These are phyloP conservation scores for Bruguiera sexangula DNA, from an alignment of 345 rosid genomes.

Conservation along the genomic window DNA sequence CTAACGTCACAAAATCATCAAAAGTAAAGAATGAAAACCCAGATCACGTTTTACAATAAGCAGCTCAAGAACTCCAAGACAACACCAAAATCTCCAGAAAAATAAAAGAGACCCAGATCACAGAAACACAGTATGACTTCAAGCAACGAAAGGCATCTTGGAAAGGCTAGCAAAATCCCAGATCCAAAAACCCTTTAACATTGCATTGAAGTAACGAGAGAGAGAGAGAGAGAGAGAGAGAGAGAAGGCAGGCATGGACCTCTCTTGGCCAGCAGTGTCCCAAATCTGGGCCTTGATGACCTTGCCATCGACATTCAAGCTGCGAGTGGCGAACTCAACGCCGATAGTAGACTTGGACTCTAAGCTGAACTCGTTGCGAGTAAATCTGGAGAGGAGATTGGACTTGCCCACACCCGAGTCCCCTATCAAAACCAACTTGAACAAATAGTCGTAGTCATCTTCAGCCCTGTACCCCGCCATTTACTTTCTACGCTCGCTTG, in stretches of 20 bases:
- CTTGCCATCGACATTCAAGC: slow-evolving; percentile 76
- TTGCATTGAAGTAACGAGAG: no score
- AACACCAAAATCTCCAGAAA: slow-evolving; percentile 11
- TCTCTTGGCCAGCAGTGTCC: slow-evolving; percentile 97
- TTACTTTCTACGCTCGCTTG: no score
- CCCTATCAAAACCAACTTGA: slow-evolving; percentile 82
- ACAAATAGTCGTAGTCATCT: slow-evolving; percentile 89
- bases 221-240: not conserved
- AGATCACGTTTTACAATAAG: slow-evolving; percentile 9
- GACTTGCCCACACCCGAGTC: slow-evolving; percentile 96
- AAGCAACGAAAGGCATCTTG: not conserved
- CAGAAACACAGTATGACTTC: slow-evolving; percentile 1
- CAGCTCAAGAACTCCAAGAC: slow-evolving; percentile 1
- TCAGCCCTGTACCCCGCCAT: slow-evolving; percentile 93
- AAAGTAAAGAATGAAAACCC: slow-evolving; percentile 10
- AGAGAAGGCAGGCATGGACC: slow-evolving; percentile 32
- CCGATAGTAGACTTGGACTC: slow-evolving; percentile 93
- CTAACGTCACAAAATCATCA: slow-evolving; percentile 12
- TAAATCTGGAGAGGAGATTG: slow-evolving; percentile 84
- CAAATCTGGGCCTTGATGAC: slow-evolving; percentile 96
- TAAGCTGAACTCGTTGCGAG: slow-evolving; percentile 86
- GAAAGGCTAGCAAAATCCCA: not conserved
- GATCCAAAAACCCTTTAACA: no score
- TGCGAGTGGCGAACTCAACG: slow-evolving; percentile 92
- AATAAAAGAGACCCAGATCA: slow-evolving; percentile 19